phyloP scores from a whole-genome alignment of 345 rosid species.

The Stellera chamaejasme region DNA sequence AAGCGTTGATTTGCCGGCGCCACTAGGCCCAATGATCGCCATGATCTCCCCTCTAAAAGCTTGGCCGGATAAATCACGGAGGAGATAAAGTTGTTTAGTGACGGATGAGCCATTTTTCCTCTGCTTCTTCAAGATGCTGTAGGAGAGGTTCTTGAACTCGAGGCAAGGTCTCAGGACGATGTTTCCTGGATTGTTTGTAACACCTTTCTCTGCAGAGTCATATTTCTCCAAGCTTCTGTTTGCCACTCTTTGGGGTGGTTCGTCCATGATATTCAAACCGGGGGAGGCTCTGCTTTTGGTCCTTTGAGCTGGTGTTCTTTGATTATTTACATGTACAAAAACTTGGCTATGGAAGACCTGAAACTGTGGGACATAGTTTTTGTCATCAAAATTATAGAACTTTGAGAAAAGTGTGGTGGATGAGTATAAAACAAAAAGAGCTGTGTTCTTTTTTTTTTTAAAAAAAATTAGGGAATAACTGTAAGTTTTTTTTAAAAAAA shows the following conservation, averaged over 20 bases:
- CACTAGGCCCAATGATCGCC: constrained; percentile 89
- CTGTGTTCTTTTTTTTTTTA: no score
- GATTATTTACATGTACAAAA: background rate
- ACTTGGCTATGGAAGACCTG: background rate
- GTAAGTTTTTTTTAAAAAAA: no score
- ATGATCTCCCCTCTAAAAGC: constrained; percentile 60
- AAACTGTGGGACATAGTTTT: background rate
- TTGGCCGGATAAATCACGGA: constrained; percentile 66
- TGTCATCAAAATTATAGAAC: background rate
- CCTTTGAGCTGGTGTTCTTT: background rate
- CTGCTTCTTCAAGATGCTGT: constrained; percentile 48
- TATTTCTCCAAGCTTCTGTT: constrained; percentile 37
- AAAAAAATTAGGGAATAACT: no score
- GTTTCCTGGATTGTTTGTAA: constrained; percentile 15
- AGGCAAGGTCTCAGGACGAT: constrained; percentile 42
- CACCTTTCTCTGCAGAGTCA: background rate
- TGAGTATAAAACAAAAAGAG: no score
- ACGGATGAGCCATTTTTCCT: constrained; percentile 45
- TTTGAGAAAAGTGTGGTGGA: no score
- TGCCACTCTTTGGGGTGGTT: background rate
- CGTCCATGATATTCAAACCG: constrained; percentile 1
- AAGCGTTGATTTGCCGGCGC: constrained; percentile 87
- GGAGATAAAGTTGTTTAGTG: constrained; percentile 48
- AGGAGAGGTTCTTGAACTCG: constrained; percentile 45
- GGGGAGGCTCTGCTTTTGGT: background rate